Evolutionary conservation across 257 asterid species (phyloP), one percentile per base, ranked within the genome.

Genomic region (Forsythia suspensa): DNA sequence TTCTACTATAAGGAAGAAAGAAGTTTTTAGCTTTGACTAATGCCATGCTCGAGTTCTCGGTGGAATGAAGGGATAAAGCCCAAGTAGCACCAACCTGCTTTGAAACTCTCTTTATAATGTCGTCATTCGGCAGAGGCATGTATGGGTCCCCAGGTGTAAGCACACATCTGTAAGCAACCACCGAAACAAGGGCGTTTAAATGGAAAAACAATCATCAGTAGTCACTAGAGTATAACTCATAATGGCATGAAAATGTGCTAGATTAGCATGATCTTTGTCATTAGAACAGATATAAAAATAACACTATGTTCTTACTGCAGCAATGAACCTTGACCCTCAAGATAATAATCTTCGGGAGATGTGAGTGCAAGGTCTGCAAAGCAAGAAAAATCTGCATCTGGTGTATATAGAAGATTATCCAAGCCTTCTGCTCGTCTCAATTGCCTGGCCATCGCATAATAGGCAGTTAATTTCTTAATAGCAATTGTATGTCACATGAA

Each of bases 81-180:
- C 15, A 78, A 73, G 75, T 9, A 63, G 36, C 6, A 82, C 80
- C 18, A 63, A 93, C 99, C 98, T 96, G 99, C 89, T 96, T 87
- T 18, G 95, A 71, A 61, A 96, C 99, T 87, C 98, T 87, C 83
- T 74, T 85, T 77, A 96, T 89, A 78, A 96, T 96, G 85, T 94
- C 97, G 21, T 94, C 94, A 75, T 96, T 96, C 66, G 89, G 88
- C 51, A 94, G 90, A 82, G 92, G 97, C 99, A 96, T 96, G 93
- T 96, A 96, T 38, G 99, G 98, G 79, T 94, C 97, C 68, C 98
- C 99, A 73, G 98, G 99, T 48, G 98, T 96, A 80, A 96, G 97
- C 29, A 96, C 98, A 44, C 98, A 96, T 84, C 98, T 96, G 87
- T 74, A 69, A 74, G 83, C 46, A 73, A 76, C 75, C 76, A 75